These are phyloP conservation scores for Tuber microsphaerosporum DNA, from an alignment of 495 filamentous ascomycete species.

Conservation along the genomic window DNA sequence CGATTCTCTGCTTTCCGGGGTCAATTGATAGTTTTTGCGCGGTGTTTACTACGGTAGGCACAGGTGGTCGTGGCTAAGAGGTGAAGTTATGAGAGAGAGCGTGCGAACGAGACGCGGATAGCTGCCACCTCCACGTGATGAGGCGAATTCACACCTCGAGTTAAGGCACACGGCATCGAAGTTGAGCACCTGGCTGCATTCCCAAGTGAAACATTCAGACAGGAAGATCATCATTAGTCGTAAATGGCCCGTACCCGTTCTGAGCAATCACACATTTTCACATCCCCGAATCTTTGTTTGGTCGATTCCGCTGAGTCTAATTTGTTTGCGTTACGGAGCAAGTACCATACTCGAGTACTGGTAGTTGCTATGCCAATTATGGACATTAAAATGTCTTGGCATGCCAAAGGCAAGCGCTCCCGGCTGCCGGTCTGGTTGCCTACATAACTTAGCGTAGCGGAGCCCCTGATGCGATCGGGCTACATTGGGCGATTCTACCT, in stretches of 20 bases:
- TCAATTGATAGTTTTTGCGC: neutral
- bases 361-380: neutral
- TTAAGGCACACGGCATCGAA: neutral
- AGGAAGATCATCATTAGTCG: no score
- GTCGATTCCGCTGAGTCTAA: no score
- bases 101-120: neutral
- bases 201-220: neutral
- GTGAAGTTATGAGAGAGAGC: neutral
- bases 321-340: no score
- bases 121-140: neutral
- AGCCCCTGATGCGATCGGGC: neutral
- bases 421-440: neutral
- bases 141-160: neutral
- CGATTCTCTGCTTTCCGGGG: neutral
- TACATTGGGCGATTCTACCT: neutral
- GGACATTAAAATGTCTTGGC: neutral
- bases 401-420: neutral
- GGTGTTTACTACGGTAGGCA: neutral
- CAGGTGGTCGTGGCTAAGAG: neutral
- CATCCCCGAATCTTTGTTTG: neutral
- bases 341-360: no score
- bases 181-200: neutral
- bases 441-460: neutral
- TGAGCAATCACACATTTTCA: neutral
- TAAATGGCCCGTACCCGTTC: neutral